Conservation (phyloP, 805 yeast species). For the Sugiyamaella boreocaroliniensis region DNA sequence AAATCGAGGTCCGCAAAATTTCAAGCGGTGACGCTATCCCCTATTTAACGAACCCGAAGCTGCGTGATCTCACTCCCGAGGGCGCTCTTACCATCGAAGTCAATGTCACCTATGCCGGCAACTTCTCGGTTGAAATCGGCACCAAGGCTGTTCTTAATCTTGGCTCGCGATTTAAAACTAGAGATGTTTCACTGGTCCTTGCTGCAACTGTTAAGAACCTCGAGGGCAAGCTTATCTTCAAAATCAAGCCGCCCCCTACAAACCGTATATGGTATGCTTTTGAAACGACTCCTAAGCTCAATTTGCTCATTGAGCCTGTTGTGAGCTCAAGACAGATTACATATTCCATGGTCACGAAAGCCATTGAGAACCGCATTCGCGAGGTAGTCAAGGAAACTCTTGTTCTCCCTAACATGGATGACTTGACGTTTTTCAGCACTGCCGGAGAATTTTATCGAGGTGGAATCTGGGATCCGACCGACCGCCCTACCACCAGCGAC, state of each 20-base stretch:
- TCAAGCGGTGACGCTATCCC: constrained; percentile 80
- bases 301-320: constrained; percentile 79
- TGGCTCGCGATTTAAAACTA: constrained; percentile 63
- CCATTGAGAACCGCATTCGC: constrained; percentile 67
- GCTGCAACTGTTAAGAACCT: constrained; percentile 61
- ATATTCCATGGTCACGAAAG: constrained; percentile 70
- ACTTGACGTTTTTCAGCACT: constrained; percentile 64
- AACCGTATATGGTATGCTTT: constrained; percentile 88
- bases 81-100: constrained; percentile 63
- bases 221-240: constrained; percentile 64
- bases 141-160: constrained; percentile 72
- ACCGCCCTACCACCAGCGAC: constrained; percentile 19
- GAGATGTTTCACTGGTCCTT: constrained; percentile 69
- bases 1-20: constrained; percentile 64
- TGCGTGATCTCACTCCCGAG: constrained; percentile 67
- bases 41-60: constrained; percentile 60
- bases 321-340: constrained; percentile 78
- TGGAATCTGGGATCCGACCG: constrained; percentile 75
- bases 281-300: constrained; percentile 68
- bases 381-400: constrained; percentile 74
- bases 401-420: constrained; percentile 88
- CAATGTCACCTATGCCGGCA: constrained; percentile 66
- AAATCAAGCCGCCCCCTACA: constrained; percentile 85
- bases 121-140: constrained; percentile 66
- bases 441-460: constrained; percentile 72